Conservation (phyloP, 495 filamentous ascomycete genomes). For the Hyaloscypha hepaticicola region DNA sequence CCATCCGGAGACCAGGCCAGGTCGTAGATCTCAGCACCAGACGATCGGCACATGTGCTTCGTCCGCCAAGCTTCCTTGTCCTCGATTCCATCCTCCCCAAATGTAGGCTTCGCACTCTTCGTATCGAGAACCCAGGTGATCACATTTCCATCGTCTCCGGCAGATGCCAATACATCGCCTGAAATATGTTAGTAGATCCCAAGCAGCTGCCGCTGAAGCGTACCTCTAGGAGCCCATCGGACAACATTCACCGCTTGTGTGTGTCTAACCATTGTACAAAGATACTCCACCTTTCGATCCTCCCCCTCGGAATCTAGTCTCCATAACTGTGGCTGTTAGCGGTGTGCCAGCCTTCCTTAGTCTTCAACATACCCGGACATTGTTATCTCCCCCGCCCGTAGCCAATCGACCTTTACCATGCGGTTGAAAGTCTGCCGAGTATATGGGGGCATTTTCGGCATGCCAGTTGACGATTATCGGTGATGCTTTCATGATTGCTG, state of each 20-base stretch:
- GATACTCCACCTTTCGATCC: slow-evolving; percentile 80
- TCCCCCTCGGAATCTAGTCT: slow-evolving; percentile 84
- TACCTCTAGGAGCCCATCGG: slow-evolving; percentile 89
- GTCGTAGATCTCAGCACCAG: slow-evolving; percentile 94
- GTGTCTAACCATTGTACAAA: slow-evolving; percentile 89
- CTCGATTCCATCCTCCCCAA: slow-evolving; percentile 82
- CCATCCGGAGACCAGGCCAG: slow-evolving; percentile 98
- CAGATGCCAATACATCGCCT: slow-evolving; percentile 93
- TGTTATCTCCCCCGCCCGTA: slow-evolving; percentile 94
- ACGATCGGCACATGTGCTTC: slow-evolving; percentile 95
- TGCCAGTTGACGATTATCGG: slow-evolving; percentile 95
- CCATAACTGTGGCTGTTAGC: slow-evolving; percentile 67
- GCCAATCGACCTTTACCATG: slow-evolving; percentile 85
- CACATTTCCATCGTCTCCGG: slow-evolving; percentile 95
- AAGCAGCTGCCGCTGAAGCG: slow-evolving; percentile 2
- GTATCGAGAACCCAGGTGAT: slow-evolving; percentile 91
- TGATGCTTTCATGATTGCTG: slow-evolving; percentile 72
- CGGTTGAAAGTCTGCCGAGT: slow-evolving; percentile 93
- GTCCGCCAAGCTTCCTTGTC: slow-evolving; percentile 97
- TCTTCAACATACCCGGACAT: slow-evolving; percentile 73
- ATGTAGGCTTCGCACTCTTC: slow-evolving; percentile 56
- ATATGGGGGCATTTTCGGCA: slow-evolving; percentile 90
- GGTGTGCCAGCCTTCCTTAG: not conserved
- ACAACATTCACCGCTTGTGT: slow-evolving; percentile 99
- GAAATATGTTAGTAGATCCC: slow-evolving; percentile 24